Evolutionary conservation across 768 basidiomycete genomes (phyloP).

Genomic region (Lactarius vividus): DNA sequence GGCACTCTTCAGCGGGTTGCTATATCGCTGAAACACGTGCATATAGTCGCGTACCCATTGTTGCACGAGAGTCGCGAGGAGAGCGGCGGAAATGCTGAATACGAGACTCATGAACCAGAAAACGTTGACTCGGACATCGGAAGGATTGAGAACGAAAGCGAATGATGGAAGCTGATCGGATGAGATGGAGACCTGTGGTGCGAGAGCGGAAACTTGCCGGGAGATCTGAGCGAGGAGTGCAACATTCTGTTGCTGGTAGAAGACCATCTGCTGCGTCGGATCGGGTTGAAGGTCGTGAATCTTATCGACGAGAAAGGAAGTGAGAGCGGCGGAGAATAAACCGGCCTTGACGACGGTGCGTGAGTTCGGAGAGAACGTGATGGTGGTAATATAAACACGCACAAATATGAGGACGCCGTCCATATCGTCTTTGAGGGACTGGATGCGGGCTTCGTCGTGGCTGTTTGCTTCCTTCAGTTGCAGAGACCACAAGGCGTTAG

Average conservation of each 20-base stretch:
- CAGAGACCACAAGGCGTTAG: constrained; percentile 4
- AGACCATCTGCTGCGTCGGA: too few species aligned
- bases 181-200: too few species aligned
- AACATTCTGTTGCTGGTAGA: too few species aligned
- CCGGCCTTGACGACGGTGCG: constrained; percentile 9
- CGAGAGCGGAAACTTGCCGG: too few species aligned
- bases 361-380: too few species aligned
- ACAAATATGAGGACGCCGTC: constrained; percentile 1
- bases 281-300: constrained; percentile 6
- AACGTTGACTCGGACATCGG: too few species aligned
- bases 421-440: background rate
- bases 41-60: constrained; percentile 34
- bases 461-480: background rate
- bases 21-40: constrained; percentile 32
- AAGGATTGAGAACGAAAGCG: too few species aligned
- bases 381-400: background rate
- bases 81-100: too few species aligned
- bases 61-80: too few species aligned
- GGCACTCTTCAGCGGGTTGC: constrained; percentile 35
- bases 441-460: background rate
- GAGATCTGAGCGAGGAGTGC: too few species aligned
- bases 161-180: too few species aligned
- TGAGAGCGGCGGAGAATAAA: constrained; percentile 11
- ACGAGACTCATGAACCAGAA: too few species aligned
- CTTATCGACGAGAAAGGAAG: constrained; percentile 15